phyloP scores from a whole-genome alignment of 495 filamentous ascomycete genomes.

The Aspergillus leporis region DNA sequence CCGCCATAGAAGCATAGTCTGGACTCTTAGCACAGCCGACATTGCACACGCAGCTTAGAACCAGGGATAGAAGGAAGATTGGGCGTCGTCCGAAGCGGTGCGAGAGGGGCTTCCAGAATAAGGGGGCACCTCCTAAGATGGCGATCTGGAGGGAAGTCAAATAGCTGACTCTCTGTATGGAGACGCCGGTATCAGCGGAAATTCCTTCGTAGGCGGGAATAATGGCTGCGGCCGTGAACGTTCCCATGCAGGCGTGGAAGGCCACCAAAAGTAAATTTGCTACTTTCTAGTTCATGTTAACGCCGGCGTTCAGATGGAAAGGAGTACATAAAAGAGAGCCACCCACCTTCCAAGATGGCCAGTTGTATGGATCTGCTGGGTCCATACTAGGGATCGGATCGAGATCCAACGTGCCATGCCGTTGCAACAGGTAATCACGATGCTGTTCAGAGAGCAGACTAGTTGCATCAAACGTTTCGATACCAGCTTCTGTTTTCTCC shows the following conservation, averaged over 20 bases:
- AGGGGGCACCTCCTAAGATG: conserved; percentile 49
- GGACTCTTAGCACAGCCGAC: conserved; percentile 47
- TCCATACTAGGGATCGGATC: conserved; percentile 50
- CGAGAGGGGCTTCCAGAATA: conserved; percentile 55
- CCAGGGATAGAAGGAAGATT: conserved; percentile 49
- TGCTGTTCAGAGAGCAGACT: conserved; percentile 30
- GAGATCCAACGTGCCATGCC: conserved; percentile 44
- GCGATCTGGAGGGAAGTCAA: conserved; percentile 54
- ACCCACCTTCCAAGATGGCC: conserved; percentile 45
- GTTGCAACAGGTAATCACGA: conserved; percentile 9
- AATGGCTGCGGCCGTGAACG: conserved; percentile 57
- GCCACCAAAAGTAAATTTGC: conserved; percentile 53
- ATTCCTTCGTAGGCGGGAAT: conserved; percentile 54
- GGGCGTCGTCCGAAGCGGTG: conserved; percentile 55
- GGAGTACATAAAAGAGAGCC: not conserved
- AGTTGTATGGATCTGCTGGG: conserved; percentile 54
- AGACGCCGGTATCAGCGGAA: conserved; percentile 44
- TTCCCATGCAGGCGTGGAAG: conserved; percentile 57
- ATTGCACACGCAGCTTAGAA: conserved; percentile 45
- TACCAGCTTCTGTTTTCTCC: conserved; percentile 26
- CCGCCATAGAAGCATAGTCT: conserved; percentile 41
- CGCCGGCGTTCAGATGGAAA: no score
- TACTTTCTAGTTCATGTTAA: no score
- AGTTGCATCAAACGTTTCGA: conserved; percentile 11
- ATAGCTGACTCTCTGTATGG: conserved; percentile 50